Base-by-base conservation (phyloP, 306 rosid species). In the Pterocarpus santalinus region DNA sequence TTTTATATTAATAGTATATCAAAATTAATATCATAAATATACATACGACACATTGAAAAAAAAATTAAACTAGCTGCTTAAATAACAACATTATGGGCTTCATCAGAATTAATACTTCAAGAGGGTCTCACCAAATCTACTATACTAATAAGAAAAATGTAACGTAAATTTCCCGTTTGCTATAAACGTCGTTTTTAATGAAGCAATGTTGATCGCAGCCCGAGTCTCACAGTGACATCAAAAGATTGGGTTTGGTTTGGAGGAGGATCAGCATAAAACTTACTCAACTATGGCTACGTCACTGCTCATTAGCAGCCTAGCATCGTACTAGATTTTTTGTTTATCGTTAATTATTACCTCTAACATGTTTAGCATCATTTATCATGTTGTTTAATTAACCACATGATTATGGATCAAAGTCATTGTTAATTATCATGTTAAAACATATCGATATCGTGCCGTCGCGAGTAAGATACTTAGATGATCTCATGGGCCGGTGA, bases 401-500 rank as follows among this genome's bases (percentile, higher is more conserved):
- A n/a, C 77, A 38, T 71, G 76, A 84, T 85, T 81, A 16, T 53
- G 57, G 33, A 46, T 49, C 56, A 17, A 72, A 65, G 67, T 65
- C 64, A 65, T 55, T 63, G 14, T 44, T 72, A 72, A 78, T 72
- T 5, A 43, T n/a, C 39, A 14, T 71, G 79, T 16, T 66, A 68
- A 17, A 80, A 57, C 46, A 74, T 51, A 76, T 80, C 81, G 80
- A 80, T 86, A 81, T 86, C 90, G 87, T 86, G 90, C 83, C 90
- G 90, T 86, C 81, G 76, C 85, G 65, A 80, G 79, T 77, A 86
- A 86, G 90, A 86, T 77, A 83, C 77, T 72, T 66, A 13, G 52
- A 41, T 83, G 64, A 86, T 77, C 83, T 86, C 76, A 80, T 83
- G 81, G 89, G 90, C 81, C 85, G 90, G 90, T 86, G 90, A 67